phyloP scores from a whole-genome alignment of 202 grass and related monocot species.

The Brachypodium distachyon region DNA sequence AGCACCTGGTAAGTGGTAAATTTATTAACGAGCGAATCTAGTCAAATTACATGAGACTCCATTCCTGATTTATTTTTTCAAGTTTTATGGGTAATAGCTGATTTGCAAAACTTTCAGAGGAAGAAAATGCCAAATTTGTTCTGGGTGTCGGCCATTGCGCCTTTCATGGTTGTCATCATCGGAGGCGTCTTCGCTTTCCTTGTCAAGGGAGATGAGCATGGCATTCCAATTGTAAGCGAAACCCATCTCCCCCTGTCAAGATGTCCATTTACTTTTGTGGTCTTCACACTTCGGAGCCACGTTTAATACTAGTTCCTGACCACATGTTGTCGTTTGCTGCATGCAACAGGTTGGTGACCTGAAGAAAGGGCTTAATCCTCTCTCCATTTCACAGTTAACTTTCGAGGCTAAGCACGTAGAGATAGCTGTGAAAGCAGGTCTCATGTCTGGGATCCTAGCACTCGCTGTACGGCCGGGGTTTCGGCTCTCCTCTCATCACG shows the following conservation, averaged over 20 bases:
- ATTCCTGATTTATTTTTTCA: neutral
- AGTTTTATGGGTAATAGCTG: neutral
- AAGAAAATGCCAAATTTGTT: slow-evolving; percentile 67
- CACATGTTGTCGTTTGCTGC: neutral
- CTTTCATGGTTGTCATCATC: slow-evolving; percentile 63
- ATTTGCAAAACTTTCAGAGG: slow-evolving; percentile 46
- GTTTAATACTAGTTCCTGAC: neutral
- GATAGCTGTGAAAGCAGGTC: slow-evolving; percentile 52
- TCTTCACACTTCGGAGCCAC: neutral
- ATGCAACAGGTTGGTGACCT: slow-evolving; percentile 69
- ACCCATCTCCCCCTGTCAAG: neutral
- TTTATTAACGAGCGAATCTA: neutral
- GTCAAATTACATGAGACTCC: neutral
- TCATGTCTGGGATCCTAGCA: slow-evolving; percentile 72
- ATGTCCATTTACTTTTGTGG: neutral
- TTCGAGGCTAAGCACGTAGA: slow-evolving; percentile 44
- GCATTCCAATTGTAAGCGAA: slow-evolving; percentile 82
- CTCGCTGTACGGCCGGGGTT: slow-evolving; percentile 53
- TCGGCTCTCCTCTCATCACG: neutral
- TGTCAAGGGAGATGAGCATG: slow-evolving; percentile 78
- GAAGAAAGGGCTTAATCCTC: slow-evolving; percentile 85
- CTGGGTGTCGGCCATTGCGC: slow-evolving; percentile 84
- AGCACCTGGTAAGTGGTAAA: slow-evolving; percentile 64
- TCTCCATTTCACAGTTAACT: slow-evolving; percentile 54
- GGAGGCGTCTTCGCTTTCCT: slow-evolving; percentile 71